Evolutionary conservation across 257 asterid species (phyloP).

Genomic region (Capsicum chinense): DNA sequence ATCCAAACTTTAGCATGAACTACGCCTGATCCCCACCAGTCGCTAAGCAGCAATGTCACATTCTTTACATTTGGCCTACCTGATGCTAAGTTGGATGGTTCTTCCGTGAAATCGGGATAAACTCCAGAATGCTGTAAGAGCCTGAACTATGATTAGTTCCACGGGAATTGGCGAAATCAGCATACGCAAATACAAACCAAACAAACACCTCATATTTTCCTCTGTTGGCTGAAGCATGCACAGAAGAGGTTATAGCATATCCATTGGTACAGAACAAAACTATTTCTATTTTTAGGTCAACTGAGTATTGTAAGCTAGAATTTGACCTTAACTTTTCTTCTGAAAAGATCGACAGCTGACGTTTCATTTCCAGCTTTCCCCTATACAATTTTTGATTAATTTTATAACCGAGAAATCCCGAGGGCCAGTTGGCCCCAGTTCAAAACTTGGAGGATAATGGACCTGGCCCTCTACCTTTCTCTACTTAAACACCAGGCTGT

Average conservation of each 20-base stretch:
- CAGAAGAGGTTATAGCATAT: background rate
- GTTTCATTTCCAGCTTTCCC: constrained; percentile 2
- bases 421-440: background rate
- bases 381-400: background rate
- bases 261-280: background rate
- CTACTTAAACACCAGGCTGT: background rate
- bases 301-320: background rate
- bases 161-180: constrained; percentile 22
- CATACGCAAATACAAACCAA: constrained; percentile 20
- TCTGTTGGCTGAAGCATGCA: constrained; percentile 6
- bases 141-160: constrained; percentile 50
- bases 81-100: constrained; percentile 67
- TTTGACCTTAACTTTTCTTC: background rate
- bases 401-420: background rate
- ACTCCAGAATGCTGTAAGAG: constrained; percentile 90
- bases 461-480: background rate
- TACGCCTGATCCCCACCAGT: constrained; percentile 93
- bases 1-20: constrained; percentile 94
- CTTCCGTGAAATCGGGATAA: constrained; percentile 78
- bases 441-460: background rate
- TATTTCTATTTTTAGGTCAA: background rate
- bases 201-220: background rate
- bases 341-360: background rate
- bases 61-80: constrained; percentile 79
- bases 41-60: constrained; percentile 64